Conservation (phyloP, 768 basidiomycete genomes). For the Agrocybe praecox region DNA sequence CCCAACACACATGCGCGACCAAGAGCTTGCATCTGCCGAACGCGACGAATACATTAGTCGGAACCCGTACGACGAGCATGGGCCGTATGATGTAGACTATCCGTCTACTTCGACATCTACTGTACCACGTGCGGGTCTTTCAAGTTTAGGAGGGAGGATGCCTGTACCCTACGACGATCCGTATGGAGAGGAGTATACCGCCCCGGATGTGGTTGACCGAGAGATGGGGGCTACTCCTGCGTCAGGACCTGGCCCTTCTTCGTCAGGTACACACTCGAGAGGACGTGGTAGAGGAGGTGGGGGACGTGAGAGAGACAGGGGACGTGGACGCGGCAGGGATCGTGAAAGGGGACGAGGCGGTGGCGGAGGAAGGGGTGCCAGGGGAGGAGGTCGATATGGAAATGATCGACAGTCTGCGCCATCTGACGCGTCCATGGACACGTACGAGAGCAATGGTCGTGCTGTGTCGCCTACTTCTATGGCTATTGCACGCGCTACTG, state of each 20-base stretch:
- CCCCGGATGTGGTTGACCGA: conserved; percentile 21
- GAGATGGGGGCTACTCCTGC: conserved; percentile 1
- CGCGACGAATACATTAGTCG: conserved; percentile 47
- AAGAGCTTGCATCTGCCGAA: conserved; percentile 39
- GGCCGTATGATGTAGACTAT: conserved; percentile 71
- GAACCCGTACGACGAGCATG: conserved; percentile 68
- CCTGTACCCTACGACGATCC: conserved; percentile 84
- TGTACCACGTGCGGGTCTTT: neutral
- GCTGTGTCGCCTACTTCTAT: neutral
- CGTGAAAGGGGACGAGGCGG: conserved; percentile 31
- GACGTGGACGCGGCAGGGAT: conserved; percentile 39
- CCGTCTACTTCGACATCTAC: conserved; percentile 16
- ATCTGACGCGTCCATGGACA: neutral
- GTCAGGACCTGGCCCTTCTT: neutral
- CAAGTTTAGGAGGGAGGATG: conserved; percentile 31
- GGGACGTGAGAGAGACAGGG: conserved; percentile 12
- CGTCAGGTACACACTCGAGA: neutral
- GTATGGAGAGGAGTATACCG: conserved; percentile 53
- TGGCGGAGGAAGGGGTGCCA: conserved; percentile 20
- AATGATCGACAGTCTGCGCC: neutral
- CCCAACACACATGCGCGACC: conserved; percentile 54
- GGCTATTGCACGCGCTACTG: conserved; percentile 2
- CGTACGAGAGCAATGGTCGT: conserved; percentile 14
- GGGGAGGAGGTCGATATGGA: neutral
- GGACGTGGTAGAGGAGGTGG: conserved; percentile 10